Evolutionary conservation across 352 stramenopile species (phyloP).

Genomic region (Pythium volutum): DNA sequence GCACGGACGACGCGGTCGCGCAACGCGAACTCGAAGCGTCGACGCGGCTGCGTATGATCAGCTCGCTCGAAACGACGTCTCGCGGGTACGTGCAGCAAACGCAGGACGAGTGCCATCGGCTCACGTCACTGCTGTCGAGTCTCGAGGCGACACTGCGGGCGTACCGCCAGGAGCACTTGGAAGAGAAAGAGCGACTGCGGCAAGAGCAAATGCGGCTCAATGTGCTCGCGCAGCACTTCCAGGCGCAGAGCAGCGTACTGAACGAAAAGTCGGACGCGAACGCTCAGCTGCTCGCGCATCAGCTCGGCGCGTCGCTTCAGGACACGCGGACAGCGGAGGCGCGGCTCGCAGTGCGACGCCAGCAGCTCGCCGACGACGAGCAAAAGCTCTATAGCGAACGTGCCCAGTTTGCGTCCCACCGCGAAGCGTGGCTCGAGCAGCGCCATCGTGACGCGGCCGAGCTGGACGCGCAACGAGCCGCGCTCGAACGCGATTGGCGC

Average conservation of each 20-base stretch:
- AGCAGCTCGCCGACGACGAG: conserved; percentile 24
- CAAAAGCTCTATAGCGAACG: conserved; percentile 27
- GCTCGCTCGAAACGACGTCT: conserved; percentile 56
- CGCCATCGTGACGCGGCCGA: conserved; percentile 22
- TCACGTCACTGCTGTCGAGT: conserved; percentile 42
- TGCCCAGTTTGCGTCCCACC: conserved; percentile 26
- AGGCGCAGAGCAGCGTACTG: conserved; percentile 53
- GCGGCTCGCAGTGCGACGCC: conserved; percentile 31
- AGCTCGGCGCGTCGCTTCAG: conserved; percentile 24
- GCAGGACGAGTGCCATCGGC: conserved; percentile 59
- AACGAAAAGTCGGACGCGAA: conserved; percentile 42
- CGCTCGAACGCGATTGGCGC: conserved; percentile 14
- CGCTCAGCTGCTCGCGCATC: conserved; percentile 22
- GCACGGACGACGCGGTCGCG: conserved; percentile 32
- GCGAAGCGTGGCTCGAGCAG: conserved; percentile 34
- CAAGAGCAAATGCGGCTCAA: conserved; percentile 67
- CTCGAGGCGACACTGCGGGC: conserved; percentile 54
- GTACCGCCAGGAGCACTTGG: conserved; percentile 53
- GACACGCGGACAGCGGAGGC: conserved; percentile 36
- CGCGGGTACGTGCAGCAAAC: conserved; percentile 46
- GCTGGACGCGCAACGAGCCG: conserved; percentile 4
- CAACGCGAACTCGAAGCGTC: conserved; percentile 48
- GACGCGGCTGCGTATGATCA: conserved; percentile 56
- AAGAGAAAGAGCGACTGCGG: conserved; percentile 71
- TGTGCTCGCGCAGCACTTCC: conserved; percentile 56